phyloP scores from a whole-genome alignment of 192 early-diverging fungal genomes.

The Borealophlyctis nickersoniae region DNA sequence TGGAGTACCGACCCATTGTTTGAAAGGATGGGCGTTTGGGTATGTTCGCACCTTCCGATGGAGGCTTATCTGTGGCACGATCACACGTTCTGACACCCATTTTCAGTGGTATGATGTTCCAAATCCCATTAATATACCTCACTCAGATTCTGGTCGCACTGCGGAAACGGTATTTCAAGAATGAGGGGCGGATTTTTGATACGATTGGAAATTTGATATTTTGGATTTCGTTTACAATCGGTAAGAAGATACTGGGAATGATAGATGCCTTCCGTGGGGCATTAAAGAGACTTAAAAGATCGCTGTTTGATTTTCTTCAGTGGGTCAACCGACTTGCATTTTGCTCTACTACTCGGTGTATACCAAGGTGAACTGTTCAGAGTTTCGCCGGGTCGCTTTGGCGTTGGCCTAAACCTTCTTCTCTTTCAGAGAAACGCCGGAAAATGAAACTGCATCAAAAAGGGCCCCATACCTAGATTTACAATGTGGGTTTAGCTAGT shows the following conservation, averaged over 20 bases:
- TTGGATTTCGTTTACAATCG: slow-evolving; percentile 36
- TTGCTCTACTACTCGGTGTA: slow-evolving; percentile 25
- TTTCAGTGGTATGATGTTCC: slow-evolving; percentile 29
- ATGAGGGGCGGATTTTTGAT: slow-evolving; percentile 30
- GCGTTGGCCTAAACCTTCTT: no score
- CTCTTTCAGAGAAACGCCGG: no score
- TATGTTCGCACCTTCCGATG: slow-evolving; percentile 1
- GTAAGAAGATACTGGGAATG: slow-evolving; percentile 2
- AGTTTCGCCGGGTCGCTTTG: no score
- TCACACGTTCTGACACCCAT: background rate
- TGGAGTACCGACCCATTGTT: slow-evolving; percentile 75
- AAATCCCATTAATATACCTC: slow-evolving; percentile 29
- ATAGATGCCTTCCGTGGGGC: background rate
- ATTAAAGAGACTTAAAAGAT: slow-evolving; percentile 1
- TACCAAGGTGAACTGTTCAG: background rate
- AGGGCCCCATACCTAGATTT: no score
- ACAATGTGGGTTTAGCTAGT: no score
- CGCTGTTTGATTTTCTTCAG: slow-evolving; percentile 8
- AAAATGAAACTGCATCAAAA: no score
- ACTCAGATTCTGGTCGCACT: slow-evolving; percentile 10
- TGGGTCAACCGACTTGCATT: slow-evolving; percentile 29
- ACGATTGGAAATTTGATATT: slow-evolving; percentile 36
- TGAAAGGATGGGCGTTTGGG: slow-evolving; percentile 78
- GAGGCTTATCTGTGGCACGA: background rate
- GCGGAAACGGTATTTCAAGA: slow-evolving; percentile 4